Conservation (phyloP, 2,329 filamentous ascomycete species). For the Fusarium virguliforme region DNA sequence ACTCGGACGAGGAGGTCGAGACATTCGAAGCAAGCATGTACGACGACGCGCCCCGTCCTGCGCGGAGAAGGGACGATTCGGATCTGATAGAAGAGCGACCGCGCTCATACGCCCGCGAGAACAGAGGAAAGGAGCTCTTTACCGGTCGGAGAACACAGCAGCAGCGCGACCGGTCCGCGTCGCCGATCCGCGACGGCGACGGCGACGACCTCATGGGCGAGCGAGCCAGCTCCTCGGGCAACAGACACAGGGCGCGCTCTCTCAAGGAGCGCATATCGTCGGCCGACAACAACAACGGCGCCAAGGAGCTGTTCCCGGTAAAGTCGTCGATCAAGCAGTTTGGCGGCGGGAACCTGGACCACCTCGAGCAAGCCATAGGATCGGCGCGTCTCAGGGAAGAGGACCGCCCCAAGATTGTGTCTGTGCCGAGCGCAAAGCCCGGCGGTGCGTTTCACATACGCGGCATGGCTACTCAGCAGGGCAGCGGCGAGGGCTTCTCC, state of each 20-base stretch:
- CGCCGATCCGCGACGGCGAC: slow-evolving; percentile 63
- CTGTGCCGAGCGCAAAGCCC: slow-evolving; percentile 63
- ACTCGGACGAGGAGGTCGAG: slow-evolving; percentile 64
- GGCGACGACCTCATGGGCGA: slow-evolving; percentile 60
- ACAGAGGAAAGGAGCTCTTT: slow-evolving; percentile 76
- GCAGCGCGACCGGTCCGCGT: slow-evolving; percentile 67
- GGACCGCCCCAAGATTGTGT: slow-evolving; percentile 71
- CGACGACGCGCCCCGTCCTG: slow-evolving; percentile 73
- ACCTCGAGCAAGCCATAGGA: slow-evolving; percentile 59
- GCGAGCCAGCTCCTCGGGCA: slow-evolving; percentile 53
- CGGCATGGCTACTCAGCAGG: slow-evolving; percentile 67
- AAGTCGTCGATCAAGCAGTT: slow-evolving; percentile 50
- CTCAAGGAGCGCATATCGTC: slow-evolving; percentile 55
- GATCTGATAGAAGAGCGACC: slow-evolving; percentile 48
- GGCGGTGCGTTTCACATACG: slow-evolving; percentile 70
- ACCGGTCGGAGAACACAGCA: slow-evolving; percentile 59
- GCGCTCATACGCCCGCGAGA: slow-evolving; percentile 56
- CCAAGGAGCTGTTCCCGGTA: slow-evolving; percentile 61
- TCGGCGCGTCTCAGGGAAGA: slow-evolving; percentile 58
- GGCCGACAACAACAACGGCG: slow-evolving; percentile 43
- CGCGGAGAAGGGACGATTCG: slow-evolving; percentile 49
- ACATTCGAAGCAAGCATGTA: slow-evolving; percentile 85
- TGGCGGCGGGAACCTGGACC: slow-evolving; percentile 56
- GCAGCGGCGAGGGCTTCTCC: slow-evolving; percentile 67
- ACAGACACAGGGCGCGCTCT: slow-evolving; percentile 55